A percentile compares a stretch with the other conserved stretches of the same genome.
Evolutionary conservation across 768 basidiomycete species (phyloP).

Genomic region (Leucocoprinus sp.): DNA sequence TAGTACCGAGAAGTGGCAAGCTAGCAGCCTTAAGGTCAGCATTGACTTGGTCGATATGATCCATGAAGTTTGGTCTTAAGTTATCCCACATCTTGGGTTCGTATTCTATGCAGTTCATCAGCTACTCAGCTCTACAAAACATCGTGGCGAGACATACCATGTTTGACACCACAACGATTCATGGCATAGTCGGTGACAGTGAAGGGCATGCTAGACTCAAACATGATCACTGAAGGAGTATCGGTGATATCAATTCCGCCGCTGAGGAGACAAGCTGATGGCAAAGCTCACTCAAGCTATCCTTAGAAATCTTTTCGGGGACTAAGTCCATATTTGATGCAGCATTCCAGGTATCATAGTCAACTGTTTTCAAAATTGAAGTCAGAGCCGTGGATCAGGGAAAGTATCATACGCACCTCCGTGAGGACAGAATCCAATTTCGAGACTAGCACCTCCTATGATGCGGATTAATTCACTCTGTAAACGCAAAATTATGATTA

Average conservation of each 20-base stretch:
- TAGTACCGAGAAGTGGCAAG: conserved; percentile 22
- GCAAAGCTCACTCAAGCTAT: conserved; percentile 37
- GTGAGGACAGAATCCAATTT: conserved; percentile 58
- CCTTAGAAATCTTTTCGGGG: conserved; percentile 45
- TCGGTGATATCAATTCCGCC: not conserved
- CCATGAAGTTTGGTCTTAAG: conserved; percentile 48
- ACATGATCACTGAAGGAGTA: conserved; percentile 49
- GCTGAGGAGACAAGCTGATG: not conserved
- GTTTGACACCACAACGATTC: conserved; percentile 48
- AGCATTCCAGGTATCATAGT: conserved; percentile 53
- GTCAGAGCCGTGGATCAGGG: not conserved
- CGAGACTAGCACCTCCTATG: conserved; percentile 46
- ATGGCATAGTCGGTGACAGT: conserved; percentile 60
- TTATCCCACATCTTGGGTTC: conserved; percentile 64
- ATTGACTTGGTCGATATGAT: conserved; percentile 50
- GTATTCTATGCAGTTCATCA: conserved; percentile 32
- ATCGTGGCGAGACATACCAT: conserved; percentile 29
- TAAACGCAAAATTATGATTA: not conserved
- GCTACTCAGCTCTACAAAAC: not conserved
- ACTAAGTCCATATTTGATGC: conserved; percentile 43
- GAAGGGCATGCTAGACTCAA: conserved; percentile 55
- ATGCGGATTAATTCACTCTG: not conserved
- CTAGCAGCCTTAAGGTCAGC: conserved; percentile 35
- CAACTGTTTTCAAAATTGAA: conserved; percentile 27
- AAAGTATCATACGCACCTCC: conserved; percentile 35